Base-by-base conservation (phyloP, 2,329 filamentous ascomycete species). In the Neopestalotiopsis clavispora region DNA sequence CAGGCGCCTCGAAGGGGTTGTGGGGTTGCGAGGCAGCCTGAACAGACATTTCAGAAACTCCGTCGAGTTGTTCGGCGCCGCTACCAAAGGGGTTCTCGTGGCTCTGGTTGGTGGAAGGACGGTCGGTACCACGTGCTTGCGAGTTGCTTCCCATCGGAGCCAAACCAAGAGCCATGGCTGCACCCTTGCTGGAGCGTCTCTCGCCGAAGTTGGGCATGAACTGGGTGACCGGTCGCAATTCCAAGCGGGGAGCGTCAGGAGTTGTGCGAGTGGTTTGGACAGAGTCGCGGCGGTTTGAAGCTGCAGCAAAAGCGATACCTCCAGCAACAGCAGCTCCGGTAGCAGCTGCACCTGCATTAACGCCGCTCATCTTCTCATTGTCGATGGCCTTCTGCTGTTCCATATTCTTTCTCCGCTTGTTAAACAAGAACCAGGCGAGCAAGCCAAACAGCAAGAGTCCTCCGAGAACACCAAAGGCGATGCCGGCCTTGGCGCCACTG, bases 221-320 rank as follows among this genome's bases (percentile, higher is more conserved):
- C 75, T 96, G 90, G 56, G 94, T 95, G 63, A 96, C 88, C 2
- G 94, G 94, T 64, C 94, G 91, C 67, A 97, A 86, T 76, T 94
- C 97, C 70, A 98, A 86, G 71, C 91, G 91, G n/a, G 94, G 94
- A 59, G 94, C 91, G 42, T 83, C 87, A 38, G 85, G 84, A 71
- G 79, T 82, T 71, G 83, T 86, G 73, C 78, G 83, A 67, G 81
- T 79, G 67, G 83, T 81, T 52, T 77, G 73, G 62, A 80, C 73
- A 73, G 70, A 69, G 38, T 57, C 62, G 2, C 63, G 66, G 23
- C 67, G 70, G n/a, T 42, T 42, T 12, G 38, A 76, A 52, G 45
- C 45, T 52, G 45, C 45, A 17, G 45, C 45, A n/a, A 52, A 52
- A 3, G 45, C 45, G 9, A 52, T 17, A 52, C 45, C 45, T 9